These are phyloP conservation scores for Iris pallida DNA, from an alignment of 116 monocot species.

Conservation along the genomic window DNA sequence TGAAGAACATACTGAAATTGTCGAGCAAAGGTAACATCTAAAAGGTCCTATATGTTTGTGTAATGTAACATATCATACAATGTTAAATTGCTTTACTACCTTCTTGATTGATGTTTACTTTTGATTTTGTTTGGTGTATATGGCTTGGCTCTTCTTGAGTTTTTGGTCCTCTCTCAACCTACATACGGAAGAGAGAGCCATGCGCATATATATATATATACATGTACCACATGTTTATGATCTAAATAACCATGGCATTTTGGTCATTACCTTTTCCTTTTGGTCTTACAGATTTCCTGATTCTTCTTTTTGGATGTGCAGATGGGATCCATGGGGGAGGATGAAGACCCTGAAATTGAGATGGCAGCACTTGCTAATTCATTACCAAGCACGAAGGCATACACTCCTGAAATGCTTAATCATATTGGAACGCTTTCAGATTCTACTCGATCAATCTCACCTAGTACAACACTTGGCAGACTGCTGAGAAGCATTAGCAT, in stretches of 20 bases:
- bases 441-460: conserved; percentile 5
- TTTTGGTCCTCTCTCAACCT: no score
- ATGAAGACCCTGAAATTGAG: conserved; percentile 9
- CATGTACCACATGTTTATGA: not conserved
- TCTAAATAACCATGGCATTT: conserved; percentile 1
- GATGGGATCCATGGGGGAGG: conserved; percentile 9
- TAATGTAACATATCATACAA: no score
- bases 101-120: no score
- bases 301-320: not conserved
- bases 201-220: not conserved
- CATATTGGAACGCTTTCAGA: conserved; percentile 11
- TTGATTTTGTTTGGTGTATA: no score
- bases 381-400: conserved; percentile 7
- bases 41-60: no score
- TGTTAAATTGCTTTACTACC: no score
- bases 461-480: conserved; percentile 12
- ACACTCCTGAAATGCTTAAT: not conserved
- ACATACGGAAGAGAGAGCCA: no score
- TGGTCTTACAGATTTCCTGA: not conserved
- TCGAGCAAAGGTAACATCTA: no score
- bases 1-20: no score
- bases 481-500: conserved; percentile 45
- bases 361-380: conserved; percentile 12
- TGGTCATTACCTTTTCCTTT: not conserved
- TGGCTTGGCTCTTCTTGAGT: no score